These are phyloP conservation scores for Cicer pinnatifidum DNA, from an alignment of 306 rosid genomes.

Conservation along the genomic window DNA sequence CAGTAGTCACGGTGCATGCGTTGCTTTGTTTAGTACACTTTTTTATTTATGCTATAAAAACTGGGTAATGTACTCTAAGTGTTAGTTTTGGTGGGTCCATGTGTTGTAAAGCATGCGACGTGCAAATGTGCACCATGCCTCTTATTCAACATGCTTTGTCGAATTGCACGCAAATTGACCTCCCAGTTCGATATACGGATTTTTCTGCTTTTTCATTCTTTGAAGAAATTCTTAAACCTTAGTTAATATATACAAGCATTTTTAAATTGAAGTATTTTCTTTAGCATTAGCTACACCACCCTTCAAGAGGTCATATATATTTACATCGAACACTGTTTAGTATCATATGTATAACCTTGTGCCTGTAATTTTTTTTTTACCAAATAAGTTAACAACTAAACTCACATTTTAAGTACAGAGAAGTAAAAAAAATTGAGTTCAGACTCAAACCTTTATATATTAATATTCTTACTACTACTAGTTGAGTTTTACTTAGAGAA, in stretches of 20 bases:
- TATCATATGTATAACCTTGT: not conserved
- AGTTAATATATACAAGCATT: not conserved
- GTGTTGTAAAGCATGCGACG: constrained; percentile 24
- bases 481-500: not conserved
- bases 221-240: not conserved
- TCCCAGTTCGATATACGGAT: not conserved
- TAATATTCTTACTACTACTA: no score
- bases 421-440: no score
- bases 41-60: no score
- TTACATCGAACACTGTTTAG: not conserved
- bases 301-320: not conserved
- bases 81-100: constrained; percentile 25
- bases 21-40: no score
- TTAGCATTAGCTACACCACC: not conserved
- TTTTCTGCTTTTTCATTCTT: not conserved
- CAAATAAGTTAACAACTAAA: no score
- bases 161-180: not conserved
- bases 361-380: no score
- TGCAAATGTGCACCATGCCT: constrained; percentile 10
- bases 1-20: no score
- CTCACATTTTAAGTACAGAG: no score
- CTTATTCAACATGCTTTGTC: constrained; percentile 5
- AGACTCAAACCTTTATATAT: no score
- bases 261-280: not conserved
- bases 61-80: not conserved